Evolutionary conservation across 495 filamentous ascomycete genomes (phyloP).

Genomic region (Aspergillus egyptiacus): DNA sequence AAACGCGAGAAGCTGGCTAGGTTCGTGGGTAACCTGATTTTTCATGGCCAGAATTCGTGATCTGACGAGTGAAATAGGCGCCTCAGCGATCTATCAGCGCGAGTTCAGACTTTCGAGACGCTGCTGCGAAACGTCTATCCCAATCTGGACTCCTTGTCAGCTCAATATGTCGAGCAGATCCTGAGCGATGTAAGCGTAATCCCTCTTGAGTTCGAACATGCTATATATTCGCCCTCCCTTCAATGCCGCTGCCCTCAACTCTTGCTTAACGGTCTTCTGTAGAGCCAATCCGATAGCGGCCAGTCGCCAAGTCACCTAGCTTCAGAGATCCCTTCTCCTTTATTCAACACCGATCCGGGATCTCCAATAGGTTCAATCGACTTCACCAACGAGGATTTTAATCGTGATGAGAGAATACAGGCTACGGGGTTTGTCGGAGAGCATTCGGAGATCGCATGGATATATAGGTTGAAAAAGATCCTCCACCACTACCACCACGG

Average conservation of each 20-base stretch:
- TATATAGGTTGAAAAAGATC: constrained; percentile 43
- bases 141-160: constrained; percentile 28
- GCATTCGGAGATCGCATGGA: constrained; percentile 57
- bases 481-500: constrained; percentile 24
- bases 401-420: constrained; percentile 44
- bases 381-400: constrained; percentile 53
- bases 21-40: constrained; percentile 29
- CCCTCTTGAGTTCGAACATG: neutral
- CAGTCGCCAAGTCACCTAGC: constrained; percentile 13
- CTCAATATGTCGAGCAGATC: constrained; percentile 32
- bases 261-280: neutral
- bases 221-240: neutral
- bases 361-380: constrained; percentile 48
- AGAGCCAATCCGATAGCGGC: constrained; percentile 12
- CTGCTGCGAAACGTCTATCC: constrained; percentile 34
- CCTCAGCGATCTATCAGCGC: constrained; percentile 33
- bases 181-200: constrained; percentile 27
- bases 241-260: neutral
- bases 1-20: constrained; percentile 54
- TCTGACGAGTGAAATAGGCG: constrained; percentile 29
- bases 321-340: constrained; percentile 15
- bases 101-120: constrained; percentile 31
- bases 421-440: constrained; percentile 58
- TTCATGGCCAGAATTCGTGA: neutral
- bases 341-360: constrained; percentile 26